A percentile compares a stretch with the other conserved stretches of the same genome.
Evolutionary conservation across 1,284 basidiomycete genomes (phyloP).

Genomic region (Macrocystidia cucumis): DNA sequence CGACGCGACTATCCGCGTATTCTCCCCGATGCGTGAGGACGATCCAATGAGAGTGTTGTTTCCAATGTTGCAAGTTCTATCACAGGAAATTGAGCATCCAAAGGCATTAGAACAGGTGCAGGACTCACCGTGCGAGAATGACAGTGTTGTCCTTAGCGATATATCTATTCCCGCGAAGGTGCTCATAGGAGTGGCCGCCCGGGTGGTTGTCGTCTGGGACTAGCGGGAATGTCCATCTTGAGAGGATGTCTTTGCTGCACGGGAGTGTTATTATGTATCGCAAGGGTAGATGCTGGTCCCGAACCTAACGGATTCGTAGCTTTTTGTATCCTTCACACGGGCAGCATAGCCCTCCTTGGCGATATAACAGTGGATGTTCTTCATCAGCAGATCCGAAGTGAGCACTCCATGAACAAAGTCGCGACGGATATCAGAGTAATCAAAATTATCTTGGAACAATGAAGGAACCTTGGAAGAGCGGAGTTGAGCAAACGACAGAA

Average conservation of each 20-base stretch:
- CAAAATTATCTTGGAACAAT: constrained; percentile 98
- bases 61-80: constrained; percentile 75
- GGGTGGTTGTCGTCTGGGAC: constrained; percentile 93
- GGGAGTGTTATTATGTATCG: constrained; percentile 1
- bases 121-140: constrained; percentile 60
- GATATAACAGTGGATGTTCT: constrained; percentile 89
- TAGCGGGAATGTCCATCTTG: constrained; percentile 91
- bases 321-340: constrained; percentile 82
- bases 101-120: constrained; percentile 2
- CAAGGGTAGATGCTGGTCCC: constrained; percentile 8
- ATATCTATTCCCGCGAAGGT: constrained; percentile 82
- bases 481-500: neutral
- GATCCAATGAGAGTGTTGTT: constrained; percentile 79
- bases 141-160: constrained; percentile 72
- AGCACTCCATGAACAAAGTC: constrained; percentile 97
- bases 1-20: constrained; percentile 58
- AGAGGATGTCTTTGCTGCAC: constrained; percentile 81
- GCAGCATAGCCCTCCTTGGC: constrained; percentile 84
- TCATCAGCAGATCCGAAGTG: constrained; percentile 92
- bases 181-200: constrained; percentile 73
- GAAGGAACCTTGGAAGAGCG: constrained; percentile 71
- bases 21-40: constrained; percentile 54
- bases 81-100: constrained; percentile 4
- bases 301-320: constrained; percentile 83
- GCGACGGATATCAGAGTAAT: constrained; percentile 86